Base-by-base conservation (phyloP, 306 rosid genomes). In the Betula pendula region DNA sequence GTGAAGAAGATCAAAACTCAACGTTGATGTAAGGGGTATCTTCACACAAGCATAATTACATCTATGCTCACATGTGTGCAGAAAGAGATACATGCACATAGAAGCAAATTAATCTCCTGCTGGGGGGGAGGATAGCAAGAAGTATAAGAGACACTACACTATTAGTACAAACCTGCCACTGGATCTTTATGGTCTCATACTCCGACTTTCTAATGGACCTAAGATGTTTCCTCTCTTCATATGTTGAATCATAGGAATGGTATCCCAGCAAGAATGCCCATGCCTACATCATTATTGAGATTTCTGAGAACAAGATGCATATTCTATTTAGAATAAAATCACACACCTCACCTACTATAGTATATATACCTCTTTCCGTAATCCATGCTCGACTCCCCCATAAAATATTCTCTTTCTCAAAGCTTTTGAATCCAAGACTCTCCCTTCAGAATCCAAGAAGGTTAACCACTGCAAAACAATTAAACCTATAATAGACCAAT, bases 211-310 rank as follows among this genome's bases (percentile, higher is more conserved):
- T 89, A 42, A 89, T 68, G 16, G 96, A 82, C 81, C 77, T 84
- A 77, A 85, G 88, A 84, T 79, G 88, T 81, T 91, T 92, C 87
- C 98, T 92, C 89, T 92, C 99, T 22, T 98, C 99, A 82, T 91
- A 91, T 48, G 98, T 96, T 75, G 99, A 96, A 82, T 91, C 89
- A 85, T 81, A 92, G 1, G 90, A 77, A 75, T 91, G 81, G 82
- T 89, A 89, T 82, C 91, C 99, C 97, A 96, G 82, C 89, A 96
- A 85, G 72, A 92, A 82, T 48, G 96, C 86, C 99, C 99, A 96
- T 44, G 89, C 91, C 99, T 96, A 81, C 62, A 45, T 82, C 75
- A 24, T 40, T 48, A 76, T 68, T 78, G 40, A 81, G 73, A 74
- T 68, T 19, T 63, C 73, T 76, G 48, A 85, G 71, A 74, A 55